A percentile compares a stretch with the other conserved stretches of the same genome.
These are phyloP conservation scores for Paecilomyces formosus DNA, from an alignment of 2,329 filamentous ascomycete genomes.

Conservation along the genomic window DNA sequence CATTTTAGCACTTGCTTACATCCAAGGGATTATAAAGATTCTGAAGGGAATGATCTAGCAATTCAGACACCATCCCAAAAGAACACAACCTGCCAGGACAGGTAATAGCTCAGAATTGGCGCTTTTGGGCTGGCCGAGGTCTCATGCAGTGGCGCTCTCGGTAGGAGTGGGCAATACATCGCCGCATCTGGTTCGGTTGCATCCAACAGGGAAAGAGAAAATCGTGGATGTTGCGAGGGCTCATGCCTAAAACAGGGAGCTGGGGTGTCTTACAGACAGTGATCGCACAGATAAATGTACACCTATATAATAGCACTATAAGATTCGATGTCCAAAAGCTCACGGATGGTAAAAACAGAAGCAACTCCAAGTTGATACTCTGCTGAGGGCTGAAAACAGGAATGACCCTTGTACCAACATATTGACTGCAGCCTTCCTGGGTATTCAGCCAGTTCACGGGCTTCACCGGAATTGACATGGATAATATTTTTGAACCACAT, in stretches of 20 bases:
- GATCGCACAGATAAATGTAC: constrained; percentile 37
- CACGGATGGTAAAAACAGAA: constrained; percentile 3
- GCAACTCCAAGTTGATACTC: background rate
- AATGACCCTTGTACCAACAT: background rate
- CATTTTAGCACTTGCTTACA: constrained; percentile 13
- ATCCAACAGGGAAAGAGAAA: background rate
- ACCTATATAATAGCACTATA: constrained; percentile 29
- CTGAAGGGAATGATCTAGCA: background rate
- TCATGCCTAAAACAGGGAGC: constrained; percentile 3
- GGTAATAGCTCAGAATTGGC: constrained; percentile 2
- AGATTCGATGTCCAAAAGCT: constrained; percentile 17
- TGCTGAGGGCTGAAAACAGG: background rate
- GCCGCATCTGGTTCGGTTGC: background rate
- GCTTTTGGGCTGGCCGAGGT: constrained; percentile 5
- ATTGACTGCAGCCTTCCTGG: background rate
- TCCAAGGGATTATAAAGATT: background rate
- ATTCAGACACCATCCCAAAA: background rate
- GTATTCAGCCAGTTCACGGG: background rate
- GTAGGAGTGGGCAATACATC: background rate
- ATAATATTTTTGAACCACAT: background rate
- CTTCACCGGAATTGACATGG: background rate
- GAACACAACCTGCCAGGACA: background rate
- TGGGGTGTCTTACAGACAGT: constrained; percentile 34
- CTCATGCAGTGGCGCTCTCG: background rate
- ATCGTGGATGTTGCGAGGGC: background rate